Base-by-base conservation (phyloP, 352 stramenopile species). In the Globisporangium sylvaticum region DNA sequence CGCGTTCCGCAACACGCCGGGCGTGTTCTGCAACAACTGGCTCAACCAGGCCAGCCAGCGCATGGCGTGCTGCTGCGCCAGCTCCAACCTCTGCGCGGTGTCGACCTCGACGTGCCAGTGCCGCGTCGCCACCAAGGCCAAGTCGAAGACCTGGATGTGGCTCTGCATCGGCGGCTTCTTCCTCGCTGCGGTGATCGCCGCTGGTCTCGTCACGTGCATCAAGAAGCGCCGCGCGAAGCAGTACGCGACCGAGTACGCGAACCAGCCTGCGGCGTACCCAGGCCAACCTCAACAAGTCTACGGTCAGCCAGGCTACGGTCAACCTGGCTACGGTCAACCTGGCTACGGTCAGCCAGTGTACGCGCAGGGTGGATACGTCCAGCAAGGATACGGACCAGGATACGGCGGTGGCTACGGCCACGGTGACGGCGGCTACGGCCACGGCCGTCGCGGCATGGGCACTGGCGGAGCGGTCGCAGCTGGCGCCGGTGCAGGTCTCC, bases 11-110 rank as follows among this genome's bases (percentile, higher is more conserved):
- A 75, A 67, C 25, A 62, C 37, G 0, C 66, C 74, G 0, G 83
- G 79, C 29, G 42, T 81, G 60, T 91, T 75, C 67, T 91, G 83
- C 67, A 75, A 78, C 65, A 68, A 71, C 37, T 91, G 76, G 77
- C 69, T 90, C 18, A 75, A 76, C 70, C 32, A 58, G n/a, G 65
- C 62, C 1, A 73, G 52, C 44, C 67, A 75, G 24, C 67, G 67
- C 24, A 69, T 72, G 39, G 68, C 81, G 24, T 91, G 83, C 68
- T 91, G 80, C 71, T 89, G 80, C 53, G 68, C 83, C 25, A 65
- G 63, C 64, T 60, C 24, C 20, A 69, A 75, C 10, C 71, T 76
- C 59, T 85, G 75, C 62, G 39, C 57, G 15, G 64, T 66, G 15
- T 76, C 50, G 52, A 79, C 66, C 39, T 78, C 74, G 46, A 65